A percentile compares a stretch with the other conserved stretches of the same genome.
These are phyloP conservation scores for Centaurea solstitialis DNA, from an alignment of 129 eudicot species.

Conservation along the genomic window DNA sequence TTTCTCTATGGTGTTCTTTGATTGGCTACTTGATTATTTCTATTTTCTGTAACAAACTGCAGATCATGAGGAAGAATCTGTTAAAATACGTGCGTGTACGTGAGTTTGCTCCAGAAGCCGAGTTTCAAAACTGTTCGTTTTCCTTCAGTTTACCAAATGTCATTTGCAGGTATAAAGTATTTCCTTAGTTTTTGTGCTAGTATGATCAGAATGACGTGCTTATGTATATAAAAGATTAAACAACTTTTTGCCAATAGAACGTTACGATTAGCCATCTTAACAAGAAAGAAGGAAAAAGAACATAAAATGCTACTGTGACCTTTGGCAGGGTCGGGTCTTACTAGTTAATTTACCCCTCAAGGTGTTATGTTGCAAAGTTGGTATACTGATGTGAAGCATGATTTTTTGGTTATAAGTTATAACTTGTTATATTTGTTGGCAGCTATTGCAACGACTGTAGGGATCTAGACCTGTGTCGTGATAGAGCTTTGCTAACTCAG, in stretches of 20 bases:
- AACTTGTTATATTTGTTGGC: constrained; percentile 35
- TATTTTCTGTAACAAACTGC: constrained; percentile 8
- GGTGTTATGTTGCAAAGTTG: not conserved
- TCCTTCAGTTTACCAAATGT: constrained; percentile 81
- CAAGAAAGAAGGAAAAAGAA: no score
- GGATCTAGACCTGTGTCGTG: constrained; percentile 83
- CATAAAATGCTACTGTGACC: no score
- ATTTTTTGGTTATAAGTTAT: not conserved
- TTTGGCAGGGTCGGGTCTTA: no score
- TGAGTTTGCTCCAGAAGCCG: constrained; percentile 98
- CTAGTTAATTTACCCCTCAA: not conserved
- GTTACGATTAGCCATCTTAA: no score
- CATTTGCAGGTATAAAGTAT: constrained; percentile 84
- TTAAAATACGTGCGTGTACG: constrained; percentile 58
- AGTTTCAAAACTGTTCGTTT: constrained; percentile 47
- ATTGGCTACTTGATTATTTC: not conserved
- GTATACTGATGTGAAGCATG: not conserved
- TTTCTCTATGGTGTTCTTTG: not conserved
- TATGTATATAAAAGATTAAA: no score
- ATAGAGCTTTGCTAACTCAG: constrained; percentile 59
- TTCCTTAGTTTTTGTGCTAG: not conserved
- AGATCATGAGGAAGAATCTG: constrained; percentile 87
- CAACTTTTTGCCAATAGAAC: no score
- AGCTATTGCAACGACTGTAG: constrained; percentile 95
- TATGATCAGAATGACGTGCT: not conserved